Evolutionary conservation across 352 stramenopile genomes (phyloP).

Genomic region (Globisporangium paddicum): DNA sequence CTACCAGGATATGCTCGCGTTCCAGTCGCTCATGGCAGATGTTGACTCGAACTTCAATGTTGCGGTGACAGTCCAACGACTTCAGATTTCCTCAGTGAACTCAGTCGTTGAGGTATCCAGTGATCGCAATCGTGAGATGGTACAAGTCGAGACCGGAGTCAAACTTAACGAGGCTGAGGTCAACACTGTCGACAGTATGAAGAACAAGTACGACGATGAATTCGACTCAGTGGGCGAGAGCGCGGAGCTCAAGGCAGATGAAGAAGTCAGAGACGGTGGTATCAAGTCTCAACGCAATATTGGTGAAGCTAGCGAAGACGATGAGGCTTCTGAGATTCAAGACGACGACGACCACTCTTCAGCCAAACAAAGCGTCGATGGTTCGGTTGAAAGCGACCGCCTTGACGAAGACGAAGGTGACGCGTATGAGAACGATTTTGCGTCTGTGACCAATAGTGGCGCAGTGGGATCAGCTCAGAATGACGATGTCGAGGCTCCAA

Average conservation of each 20-base stretch:
- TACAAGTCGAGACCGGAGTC: background rate
- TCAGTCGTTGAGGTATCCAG: background rate
- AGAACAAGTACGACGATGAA: conserved; percentile 34
- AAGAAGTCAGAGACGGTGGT: background rate
- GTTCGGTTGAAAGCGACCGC: background rate
- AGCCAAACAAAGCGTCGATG: background rate
- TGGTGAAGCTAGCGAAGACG: background rate
- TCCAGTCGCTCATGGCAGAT: conserved; percentile 30
- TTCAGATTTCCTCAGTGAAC: background rate
- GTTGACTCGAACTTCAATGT: background rate
- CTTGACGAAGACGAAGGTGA: background rate
- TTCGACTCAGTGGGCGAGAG: conserved; percentile 32
- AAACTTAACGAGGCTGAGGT: background rate
- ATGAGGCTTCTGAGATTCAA: conserved; percentile 5
- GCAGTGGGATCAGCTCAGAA: background rate
- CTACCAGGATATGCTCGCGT: conserved; percentile 58
- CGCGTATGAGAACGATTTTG: conserved; percentile 13
- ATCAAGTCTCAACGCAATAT: background rate
- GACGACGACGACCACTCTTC: background rate
- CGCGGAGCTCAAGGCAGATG: background rate
- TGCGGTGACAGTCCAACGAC: background rate
- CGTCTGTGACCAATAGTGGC: conserved; percentile 1
- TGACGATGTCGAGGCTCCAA: background rate
- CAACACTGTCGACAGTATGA: background rate
- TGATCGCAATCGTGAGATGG: background rate